Conservation (phyloP, 1,139 yeast species). For the Candida sanyaensis region DNA sequence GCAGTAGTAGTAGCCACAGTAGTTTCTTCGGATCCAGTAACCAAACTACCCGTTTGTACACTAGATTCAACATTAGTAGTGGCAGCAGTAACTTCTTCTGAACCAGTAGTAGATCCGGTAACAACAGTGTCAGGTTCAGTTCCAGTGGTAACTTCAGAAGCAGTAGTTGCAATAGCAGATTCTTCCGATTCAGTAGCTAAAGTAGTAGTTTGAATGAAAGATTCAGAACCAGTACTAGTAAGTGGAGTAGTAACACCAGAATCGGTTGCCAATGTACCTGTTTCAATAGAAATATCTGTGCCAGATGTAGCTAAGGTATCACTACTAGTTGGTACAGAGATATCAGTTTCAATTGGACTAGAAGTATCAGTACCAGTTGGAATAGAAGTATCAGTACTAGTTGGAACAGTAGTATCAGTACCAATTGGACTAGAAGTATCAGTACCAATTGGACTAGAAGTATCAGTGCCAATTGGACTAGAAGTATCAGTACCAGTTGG, state of each 20-base stretch:
- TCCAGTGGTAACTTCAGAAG: conserved; percentile 1
- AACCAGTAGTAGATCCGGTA: conserved; percentile 5
- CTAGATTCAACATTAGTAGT: not conserved
- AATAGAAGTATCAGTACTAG: too few species aligned
- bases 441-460: too few species aligned
- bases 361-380: too few species aligned
- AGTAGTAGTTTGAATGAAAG: not conserved
- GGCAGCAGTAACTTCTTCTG: not conserved
- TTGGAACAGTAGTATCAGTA: too few species aligned
- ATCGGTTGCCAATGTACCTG: not conserved
- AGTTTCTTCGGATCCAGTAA: conserved; percentile 1
- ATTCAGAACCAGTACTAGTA: conserved; percentile 3
- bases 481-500: too few species aligned
- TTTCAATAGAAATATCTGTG: too few species aligned
- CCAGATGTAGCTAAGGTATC: too few species aligned
- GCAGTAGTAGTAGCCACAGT: not conserved
- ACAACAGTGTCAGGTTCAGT: conserved; percentile 3
- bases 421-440: too few species aligned
- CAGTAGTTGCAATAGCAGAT: not conserved
- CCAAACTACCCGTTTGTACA: not conserved
- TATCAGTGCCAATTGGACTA: too few species aligned
- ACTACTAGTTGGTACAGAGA: too few species aligned
- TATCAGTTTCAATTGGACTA: too few species aligned
- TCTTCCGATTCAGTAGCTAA: not conserved
- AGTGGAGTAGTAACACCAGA: not conserved